phyloP scores from a whole-genome alignment of 129 eudicot genomes.

The Flaveria ramosissima region DNA sequence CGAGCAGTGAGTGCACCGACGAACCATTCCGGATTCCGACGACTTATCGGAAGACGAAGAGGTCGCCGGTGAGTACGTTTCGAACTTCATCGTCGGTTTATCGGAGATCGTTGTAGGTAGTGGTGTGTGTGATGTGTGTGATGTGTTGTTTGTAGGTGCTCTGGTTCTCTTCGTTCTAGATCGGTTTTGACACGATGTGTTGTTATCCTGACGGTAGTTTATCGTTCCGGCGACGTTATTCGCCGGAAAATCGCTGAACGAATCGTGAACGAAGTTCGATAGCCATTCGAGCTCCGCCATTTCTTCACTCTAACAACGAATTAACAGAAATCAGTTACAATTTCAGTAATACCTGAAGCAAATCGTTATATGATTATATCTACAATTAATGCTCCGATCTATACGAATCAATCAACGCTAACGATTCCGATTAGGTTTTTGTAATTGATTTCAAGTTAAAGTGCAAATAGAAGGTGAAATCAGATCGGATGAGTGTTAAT shows the following conservation, averaged over 20 bases:
- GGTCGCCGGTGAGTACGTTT: slow-evolving; percentile 31
- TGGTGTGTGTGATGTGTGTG: slow-evolving; percentile 9
- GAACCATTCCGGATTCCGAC: slow-evolving; percentile 33
- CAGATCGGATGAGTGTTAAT: neutral
- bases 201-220: slow-evolving; percentile 32
- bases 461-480: neutral
- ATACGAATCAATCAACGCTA: neutral
- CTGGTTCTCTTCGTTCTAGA: slow-evolving; percentile 54
- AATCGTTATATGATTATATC: too few species aligned
- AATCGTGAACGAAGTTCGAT: slow-evolving; percentile 71
- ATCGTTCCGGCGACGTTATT: slow-evolving; percentile 36
- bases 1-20: slow-evolving; percentile 77
- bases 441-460: neutral
- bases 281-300: slow-evolving; percentile 86
- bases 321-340: slow-evolving; percentile 22
- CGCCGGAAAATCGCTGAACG: slow-evolving; percentile 55
- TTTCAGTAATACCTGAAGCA: neutral
- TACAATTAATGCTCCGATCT: neutral
- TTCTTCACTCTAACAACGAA: slow-evolving; percentile 50
- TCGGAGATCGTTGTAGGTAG: slow-evolving; percentile 13
- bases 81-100: slow-evolving; percentile 11
- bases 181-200: slow-evolving; percentile 40
- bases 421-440: neutral
- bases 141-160: slow-evolving; percentile 33
- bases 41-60: slow-evolving; percentile 27